Evolutionary conservation across 257 asterid genomes (phyloP).

Genomic region (Parsonsia alboflavescens): DNA sequence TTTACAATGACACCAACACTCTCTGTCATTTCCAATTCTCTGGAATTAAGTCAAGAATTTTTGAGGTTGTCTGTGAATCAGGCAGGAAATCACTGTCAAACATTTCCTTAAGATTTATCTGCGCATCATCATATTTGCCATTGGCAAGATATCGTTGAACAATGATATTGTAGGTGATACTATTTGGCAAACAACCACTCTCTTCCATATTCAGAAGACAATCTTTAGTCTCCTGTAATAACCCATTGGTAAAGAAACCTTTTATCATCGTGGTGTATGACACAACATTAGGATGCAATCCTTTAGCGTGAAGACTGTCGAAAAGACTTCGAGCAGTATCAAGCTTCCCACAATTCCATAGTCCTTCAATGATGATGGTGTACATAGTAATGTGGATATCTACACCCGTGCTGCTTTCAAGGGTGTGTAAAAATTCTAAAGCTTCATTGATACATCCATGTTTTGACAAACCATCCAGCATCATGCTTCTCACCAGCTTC

Average conservation of each 20-base stretch:
- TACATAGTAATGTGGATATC: neutral
- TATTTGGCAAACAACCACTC: neutral
- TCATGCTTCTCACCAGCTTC: too few species aligned
- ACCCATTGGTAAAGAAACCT: neutral
- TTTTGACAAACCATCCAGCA: slow-evolving; percentile 16
- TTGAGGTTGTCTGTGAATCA: neutral
- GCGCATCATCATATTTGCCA: neutral
- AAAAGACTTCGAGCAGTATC: neutral
- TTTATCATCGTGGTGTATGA: neutral
- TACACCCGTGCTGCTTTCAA: too few species aligned
- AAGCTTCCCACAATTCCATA: neutral
- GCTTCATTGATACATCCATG: slow-evolving; percentile 16
- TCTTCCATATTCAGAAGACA: slow-evolving; percentile 1
- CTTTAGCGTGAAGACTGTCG: neutral
- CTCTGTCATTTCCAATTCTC: neutral
- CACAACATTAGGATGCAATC: neutral
- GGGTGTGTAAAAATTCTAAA: slow-evolving; percentile 5
- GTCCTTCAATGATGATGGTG: neutral
- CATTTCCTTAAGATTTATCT: neutral
- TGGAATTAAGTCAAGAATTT: too few species aligned
- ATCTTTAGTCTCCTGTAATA: slow-evolving; percentile 13
- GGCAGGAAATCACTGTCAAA: neutral
- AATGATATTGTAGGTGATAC: neutral
- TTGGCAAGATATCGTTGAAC: too few species aligned
- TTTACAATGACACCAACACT: neutral